A percentile compares a stretch with the other conserved stretches of the same genome.
phyloP scores from a whole-genome alignment of 192 early-diverging fungal species.

The Ramicandelaber brevisporus region DNA sequence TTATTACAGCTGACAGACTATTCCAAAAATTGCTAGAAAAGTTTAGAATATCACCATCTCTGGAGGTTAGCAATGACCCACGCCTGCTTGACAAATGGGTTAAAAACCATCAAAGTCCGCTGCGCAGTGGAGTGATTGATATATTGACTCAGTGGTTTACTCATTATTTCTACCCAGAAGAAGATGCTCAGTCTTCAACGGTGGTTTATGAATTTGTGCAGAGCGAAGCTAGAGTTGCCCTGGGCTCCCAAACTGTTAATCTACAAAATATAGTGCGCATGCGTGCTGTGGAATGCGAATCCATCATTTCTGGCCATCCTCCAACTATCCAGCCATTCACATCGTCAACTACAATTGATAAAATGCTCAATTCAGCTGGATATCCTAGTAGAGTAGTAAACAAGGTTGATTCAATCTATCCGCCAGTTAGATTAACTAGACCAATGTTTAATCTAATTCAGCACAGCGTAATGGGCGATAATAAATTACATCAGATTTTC shows the following conservation, averaged over 20 bases:
- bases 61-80: conserved; percentile 19
- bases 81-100: conserved; percentile 28
- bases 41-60: conserved; percentile 28
- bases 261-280: conserved; percentile 5
- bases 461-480: conserved; percentile 9
- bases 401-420: too few relatives aligned
- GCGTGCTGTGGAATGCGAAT: conserved; percentile 9
- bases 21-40: conserved; percentile 30
- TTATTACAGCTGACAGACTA: conserved; percentile 39
- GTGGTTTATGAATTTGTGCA: conserved; percentile 10
- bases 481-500: conserved; percentile 24
- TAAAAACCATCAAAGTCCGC: conserved; percentile 26
- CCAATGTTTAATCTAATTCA: conserved; percentile 5
- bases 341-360: conserved; percentile 2
- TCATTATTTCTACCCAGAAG: conserved; percentile 27
- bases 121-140: conserved; percentile 45
- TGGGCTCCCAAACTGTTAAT: conserved; percentile 6
- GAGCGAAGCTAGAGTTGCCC: too few relatives aligned
- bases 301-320: not conserved
- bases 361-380: too few relatives aligned
- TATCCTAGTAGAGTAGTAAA: too few relatives aligned
- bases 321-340: not conserved
- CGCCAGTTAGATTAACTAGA: conserved; percentile 2
- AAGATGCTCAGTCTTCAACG: conserved; percentile 10
- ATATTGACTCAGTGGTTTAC: conserved; percentile 67